Percentiles rank a stretch among this genome's conserved stretches.
Evolutionary conservation across 1,139 yeast genomes (phyloP).

Genomic region (Tardiomyces digboiensis): DNA sequence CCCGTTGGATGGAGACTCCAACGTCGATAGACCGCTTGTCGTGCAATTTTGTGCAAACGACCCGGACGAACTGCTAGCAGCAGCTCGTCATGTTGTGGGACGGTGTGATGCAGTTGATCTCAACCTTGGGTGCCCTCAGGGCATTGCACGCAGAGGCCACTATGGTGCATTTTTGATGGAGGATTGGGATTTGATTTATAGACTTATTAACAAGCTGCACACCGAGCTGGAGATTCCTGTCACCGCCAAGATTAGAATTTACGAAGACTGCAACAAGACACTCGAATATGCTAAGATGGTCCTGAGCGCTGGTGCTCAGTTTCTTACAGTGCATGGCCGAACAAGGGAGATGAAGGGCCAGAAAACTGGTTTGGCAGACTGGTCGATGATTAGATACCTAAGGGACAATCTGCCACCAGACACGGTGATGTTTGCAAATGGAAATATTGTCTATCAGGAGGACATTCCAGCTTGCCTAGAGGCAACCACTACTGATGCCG

Average conservation of each 20-base stretch:
- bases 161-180: slow-evolving; percentile 97
- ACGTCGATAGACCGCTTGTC: slow-evolving; percentile 67
- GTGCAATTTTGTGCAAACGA: slow-evolving; percentile 98
- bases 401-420: slow-evolving; percentile 73
- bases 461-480: slow-evolving; percentile 63
- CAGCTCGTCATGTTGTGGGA: slow-evolving; percentile 72
- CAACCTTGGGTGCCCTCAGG: slow-evolving; percentile 96
- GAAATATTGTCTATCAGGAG: slow-evolving; percentile 78
- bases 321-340: slow-evolving; percentile 90
- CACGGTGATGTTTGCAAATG: slow-evolving; percentile 89
- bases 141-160: slow-evolving; percentile 89
- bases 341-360: slow-evolving; percentile 98
- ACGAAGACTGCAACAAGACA: slow-evolving; percentile 76
- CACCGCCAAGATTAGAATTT: slow-evolving; percentile 91
- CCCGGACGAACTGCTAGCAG: slow-evolving; percentile 70
- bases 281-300: slow-evolving; percentile 86
- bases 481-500: slow-evolving; percentile 70
- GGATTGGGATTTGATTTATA: slow-evolving; percentile 81
- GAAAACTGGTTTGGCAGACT: slow-evolving; percentile 89
- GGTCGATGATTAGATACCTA: slow-evolving; percentile 68
- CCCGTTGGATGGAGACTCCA: slow-evolving; percentile 59
- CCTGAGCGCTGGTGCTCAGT: slow-evolving; percentile 92
- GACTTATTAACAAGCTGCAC: slow-evolving; percentile 64
- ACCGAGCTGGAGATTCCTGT: slow-evolving; percentile 73
- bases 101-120: slow-evolving; percentile 94